Conservation (phyloP, 202 grass and related monocot genomes). For the Musa balbisiana region DNA sequence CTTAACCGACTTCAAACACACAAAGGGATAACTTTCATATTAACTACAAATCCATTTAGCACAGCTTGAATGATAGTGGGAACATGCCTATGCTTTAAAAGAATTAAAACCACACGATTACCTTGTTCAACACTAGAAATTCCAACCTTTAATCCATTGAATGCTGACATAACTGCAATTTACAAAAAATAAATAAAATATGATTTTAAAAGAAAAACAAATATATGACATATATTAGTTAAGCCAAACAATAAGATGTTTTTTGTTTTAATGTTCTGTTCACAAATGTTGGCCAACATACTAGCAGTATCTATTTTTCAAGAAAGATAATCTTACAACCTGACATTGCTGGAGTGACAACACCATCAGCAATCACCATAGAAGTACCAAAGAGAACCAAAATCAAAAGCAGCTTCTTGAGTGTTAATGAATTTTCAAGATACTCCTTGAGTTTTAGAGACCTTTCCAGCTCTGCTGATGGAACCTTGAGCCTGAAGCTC, state of each 20-base stretch:
- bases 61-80: too few relatives aligned
- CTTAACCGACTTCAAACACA: too few relatives aligned
- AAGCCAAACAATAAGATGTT: too few relatives aligned
- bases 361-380: constrained; percentile 86
- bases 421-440: constrained; percentile 71
- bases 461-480: constrained; percentile 86
- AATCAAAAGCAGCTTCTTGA: constrained; percentile 94
- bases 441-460: constrained; percentile 86
- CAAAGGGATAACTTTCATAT: too few relatives aligned
- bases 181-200: constrained; percentile 22
- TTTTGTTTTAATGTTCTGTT: background rate
- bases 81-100: too few relatives aligned
- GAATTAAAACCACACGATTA: constrained; percentile 10
- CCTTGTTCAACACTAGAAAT: constrained; percentile 84
- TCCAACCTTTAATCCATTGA: constrained; percentile 91
- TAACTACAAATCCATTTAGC: too few relatives aligned
- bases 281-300: background rate
- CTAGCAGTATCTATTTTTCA: constrained; percentile 9
- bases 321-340: constrained; percentile 43
- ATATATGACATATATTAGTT: too few relatives aligned
- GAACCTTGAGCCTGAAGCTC: constrained; percentile 87
- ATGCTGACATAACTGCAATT: constrained; percentile 87
- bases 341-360: constrained; percentile 91
- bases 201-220: background rate
- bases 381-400: constrained; percentile 93